Evolutionary conservation across 2,329 filamentous ascomycete genomes (phyloP), one percentile per base, ranked within the genome.

Genomic region (Hymenotorrendiella dingleyae): DNA sequence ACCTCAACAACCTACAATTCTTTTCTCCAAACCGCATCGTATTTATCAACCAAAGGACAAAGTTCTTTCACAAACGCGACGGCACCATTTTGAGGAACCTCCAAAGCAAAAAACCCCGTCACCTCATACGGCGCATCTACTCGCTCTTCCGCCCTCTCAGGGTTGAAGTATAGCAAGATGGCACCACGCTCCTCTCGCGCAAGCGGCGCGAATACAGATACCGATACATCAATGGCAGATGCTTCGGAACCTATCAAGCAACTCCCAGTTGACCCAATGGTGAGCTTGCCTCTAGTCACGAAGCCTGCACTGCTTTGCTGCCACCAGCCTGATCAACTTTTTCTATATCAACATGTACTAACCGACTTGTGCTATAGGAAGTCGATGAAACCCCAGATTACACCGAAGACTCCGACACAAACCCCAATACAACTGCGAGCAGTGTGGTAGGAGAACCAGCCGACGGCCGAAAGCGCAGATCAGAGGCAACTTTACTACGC

Each of bases 401-500:
- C 57, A 79, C 77, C 46, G 79, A 82, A 54, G 79, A 82, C 50
- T 81, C 78, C 8, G 79, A 83, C 55, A 81, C 78, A 14, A 81
- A 82, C 49, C 76, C 77, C 8, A 82, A 82, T 54, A 82, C 78
- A 10, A 81, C 78, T 37, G 87, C 86, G 41, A 95, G 87, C 69
- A 96, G 90, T 64, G 80, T 94, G 55, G 81, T 76, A 42, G 91
- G 89, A 41, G 91, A 96, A 55, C 67, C 69, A 35, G 54, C 63
- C 36, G 91, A 97, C 69, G 89, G 88, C 22, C 82, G 90, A 40
- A 94, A 85, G 70, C 81, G 83, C 61, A 81, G 91, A 56, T 84
- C 87, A 43, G 89, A 96, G 61, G 90, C 84, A 45, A 88, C 89
- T 53, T 84, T 94, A 64, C 74, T 97, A 60, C 84, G 93, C 43